Evolutionary conservation across 345 rosid species (phyloP), one percentile per base, ranked within the genome.

Genomic region (Acer saccharum): DNA sequence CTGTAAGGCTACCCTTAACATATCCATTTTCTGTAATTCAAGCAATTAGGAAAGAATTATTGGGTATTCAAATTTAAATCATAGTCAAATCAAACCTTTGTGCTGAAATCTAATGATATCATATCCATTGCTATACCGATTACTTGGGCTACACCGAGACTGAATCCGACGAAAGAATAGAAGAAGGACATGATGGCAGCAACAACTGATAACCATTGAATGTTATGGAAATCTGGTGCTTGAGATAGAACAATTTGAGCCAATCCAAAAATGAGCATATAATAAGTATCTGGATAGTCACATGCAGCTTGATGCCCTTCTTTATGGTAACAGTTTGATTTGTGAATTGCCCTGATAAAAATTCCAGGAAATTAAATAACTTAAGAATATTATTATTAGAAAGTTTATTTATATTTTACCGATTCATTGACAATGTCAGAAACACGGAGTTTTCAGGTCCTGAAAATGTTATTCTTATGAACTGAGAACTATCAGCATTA

Each of bases 131-230:
- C 11, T 43, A 6, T 83, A 90, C 91, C 89, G 65, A 83, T 69
- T 3, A 87, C 88, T 73, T 80, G 73, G 1, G 83, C 83, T 0
- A 89, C 3, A 57, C 92, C 90, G 54, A 90, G 92, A 60, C 72
- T 90, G 1, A 82, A 65, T 64, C 95, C 95, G 0, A 85, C 84
- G 27, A 65, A 82, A 50, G 95, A 57, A 73, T 91, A 91, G 54
- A 86, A 20, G 41, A 88, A 84, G 71, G 92, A 86, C 95, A 89
- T 89, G 76, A 73, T 17, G 6, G 95, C 90, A 68, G 95, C 89
- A 29, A 84, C 7, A 27, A 85, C 4, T 1, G 95, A 91, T 16
- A 91, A 84, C 87, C 46, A 88, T 27, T 69, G 43, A 65, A 91
- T 79, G 81, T 84, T 82, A 71, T 89, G 90, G 68, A 86, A 87